phyloP scores from a whole-genome alignment of 108 stramenopile species.

The Nitzschia sp. region DNA sequence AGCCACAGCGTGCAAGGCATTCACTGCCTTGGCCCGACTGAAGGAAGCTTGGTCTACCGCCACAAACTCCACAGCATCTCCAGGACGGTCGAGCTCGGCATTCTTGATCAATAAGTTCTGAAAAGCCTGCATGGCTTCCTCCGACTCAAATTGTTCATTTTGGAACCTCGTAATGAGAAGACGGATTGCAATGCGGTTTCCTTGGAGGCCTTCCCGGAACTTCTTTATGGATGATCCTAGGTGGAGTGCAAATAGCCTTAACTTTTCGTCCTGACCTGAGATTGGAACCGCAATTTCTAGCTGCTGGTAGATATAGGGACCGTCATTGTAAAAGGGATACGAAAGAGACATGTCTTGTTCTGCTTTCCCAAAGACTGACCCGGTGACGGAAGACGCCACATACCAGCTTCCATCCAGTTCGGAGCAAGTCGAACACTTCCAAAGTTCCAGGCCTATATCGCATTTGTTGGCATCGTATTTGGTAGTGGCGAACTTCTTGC shows the following conservation, averaged over 20 bases:
- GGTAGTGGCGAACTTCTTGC: constrained; percentile 3
- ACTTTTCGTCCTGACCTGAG: constrained; percentile 23
- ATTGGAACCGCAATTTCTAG: constrained; percentile 29
- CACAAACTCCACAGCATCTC: constrained; percentile 18
- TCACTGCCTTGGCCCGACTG: constrained; percentile 31
- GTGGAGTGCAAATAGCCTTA: constrained; percentile 14
- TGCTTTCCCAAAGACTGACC: constrained; percentile 11
- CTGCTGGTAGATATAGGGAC: constrained; percentile 25
- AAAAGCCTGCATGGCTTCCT: constrained; percentile 2
- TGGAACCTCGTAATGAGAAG: constrained; percentile 21
- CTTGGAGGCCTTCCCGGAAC: constrained; percentile 15
- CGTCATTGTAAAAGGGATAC: constrained; percentile 31
- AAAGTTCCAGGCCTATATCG: constrained; percentile 19
- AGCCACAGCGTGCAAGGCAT: constrained; percentile 20
- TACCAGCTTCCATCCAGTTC: constrained; percentile 29
- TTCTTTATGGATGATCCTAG: constrained; percentile 18
- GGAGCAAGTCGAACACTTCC: constrained; percentile 15
- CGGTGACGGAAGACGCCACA: constrained; percentile 10
- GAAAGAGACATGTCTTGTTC: not conserved
- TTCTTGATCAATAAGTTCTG: not conserved
- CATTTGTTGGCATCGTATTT: constrained; percentile 1
- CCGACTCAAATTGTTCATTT: not conserved
- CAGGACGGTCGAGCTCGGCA: constrained; percentile 6
- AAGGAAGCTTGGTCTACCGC: constrained; percentile 8
- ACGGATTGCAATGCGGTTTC: constrained; percentile 22